phyloP scores from a whole-genome alignment of 768 basidiomycete species.

The Grammothele lineata region DNA sequence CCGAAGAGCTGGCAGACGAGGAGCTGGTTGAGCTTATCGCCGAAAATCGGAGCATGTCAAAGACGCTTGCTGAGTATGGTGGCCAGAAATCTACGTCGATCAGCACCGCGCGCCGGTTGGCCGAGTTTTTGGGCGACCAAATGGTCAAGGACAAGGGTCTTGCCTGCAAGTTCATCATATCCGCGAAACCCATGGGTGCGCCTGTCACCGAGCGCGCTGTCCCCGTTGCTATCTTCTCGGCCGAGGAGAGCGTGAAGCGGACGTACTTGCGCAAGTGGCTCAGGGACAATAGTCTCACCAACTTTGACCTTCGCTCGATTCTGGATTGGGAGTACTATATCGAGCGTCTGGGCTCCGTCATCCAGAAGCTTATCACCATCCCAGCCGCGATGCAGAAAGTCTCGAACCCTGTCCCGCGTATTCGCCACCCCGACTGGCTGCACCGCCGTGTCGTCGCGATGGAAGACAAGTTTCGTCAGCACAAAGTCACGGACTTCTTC shows the following conservation, averaged over 20 bases:
- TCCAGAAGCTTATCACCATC: constrained; percentile 98
- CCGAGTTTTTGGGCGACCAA: constrained; percentile 94
- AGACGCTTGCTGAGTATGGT: constrained; percentile 92
- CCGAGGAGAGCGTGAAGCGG: constrained; percentile 87
- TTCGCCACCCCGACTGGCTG: constrained; percentile 97
- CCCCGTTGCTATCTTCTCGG: constrained; percentile 96
- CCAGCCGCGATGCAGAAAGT: constrained; percentile 99
- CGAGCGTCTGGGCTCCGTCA: constrained; percentile 94
- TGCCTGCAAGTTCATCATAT: constrained; percentile 98
- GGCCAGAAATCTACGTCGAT: constrained; percentile 98
- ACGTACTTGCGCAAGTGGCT: constrained; percentile 94
- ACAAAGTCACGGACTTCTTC: constrained; percentile 97
- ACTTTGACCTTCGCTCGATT: constrained; percentile 90
- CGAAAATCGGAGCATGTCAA: constrained; percentile 97
- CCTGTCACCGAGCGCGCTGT: constrained; percentile 97
- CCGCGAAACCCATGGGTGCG: constrained; percentile 85
- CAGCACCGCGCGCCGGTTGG: constrained; percentile 89
- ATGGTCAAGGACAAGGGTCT: constrained; percentile 99
- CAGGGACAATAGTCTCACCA: constrained; percentile 82
- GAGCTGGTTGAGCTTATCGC: constrained; percentile 97
- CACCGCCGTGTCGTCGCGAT: constrained; percentile 84
- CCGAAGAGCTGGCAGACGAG: constrained; percentile 80
- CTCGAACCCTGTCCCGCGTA: constrained; percentile 91
- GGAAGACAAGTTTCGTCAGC: constrained; percentile 97
- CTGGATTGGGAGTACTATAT: constrained; percentile 99